Conservation (phyloP, 805 yeast genomes). For the Candida caryicola region DNA sequence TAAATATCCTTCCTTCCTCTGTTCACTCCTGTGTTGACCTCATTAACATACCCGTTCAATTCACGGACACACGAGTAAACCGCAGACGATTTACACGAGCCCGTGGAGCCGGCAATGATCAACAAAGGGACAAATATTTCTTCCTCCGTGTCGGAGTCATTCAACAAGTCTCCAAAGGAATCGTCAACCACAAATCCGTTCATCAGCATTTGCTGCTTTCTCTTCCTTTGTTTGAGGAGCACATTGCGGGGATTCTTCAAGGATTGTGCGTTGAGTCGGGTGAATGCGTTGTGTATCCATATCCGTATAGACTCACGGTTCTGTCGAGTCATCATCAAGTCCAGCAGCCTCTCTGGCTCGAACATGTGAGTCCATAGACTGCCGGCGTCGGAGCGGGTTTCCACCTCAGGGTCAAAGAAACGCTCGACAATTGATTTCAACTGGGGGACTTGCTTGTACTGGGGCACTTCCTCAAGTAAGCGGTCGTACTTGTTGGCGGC, state of each 20-base stretch:
- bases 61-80: constrained; percentile 65
- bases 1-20: constrained; percentile 71
- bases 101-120: constrained; percentile 66
- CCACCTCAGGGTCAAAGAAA: constrained; percentile 4
- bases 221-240: constrained; percentile 23
- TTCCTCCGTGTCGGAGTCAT: constrained; percentile 28
- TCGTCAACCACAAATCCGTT: constrained; percentile 42
- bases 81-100: constrained; percentile 76
- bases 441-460: constrained; percentile 8
- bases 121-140: constrained; percentile 57
- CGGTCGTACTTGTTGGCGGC: neutral
- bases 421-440: constrained; percentile 11
- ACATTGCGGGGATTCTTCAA: constrained; percentile 33
- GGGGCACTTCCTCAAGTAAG: constrained; percentile 10
- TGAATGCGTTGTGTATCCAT: constrained; percentile 45
- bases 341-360: constrained; percentile 33
- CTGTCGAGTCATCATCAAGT: constrained; percentile 31
- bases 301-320: constrained; percentile 22
- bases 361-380: constrained; percentile 45
- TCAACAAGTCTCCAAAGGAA: constrained; percentile 11
- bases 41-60: constrained; percentile 70
- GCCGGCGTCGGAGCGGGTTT: neutral
- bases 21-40: constrained; percentile 70
- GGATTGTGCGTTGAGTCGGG: constrained; percentile 25
- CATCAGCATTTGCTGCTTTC: constrained; percentile 18